Evolutionary conservation across 192 early-diverging fungal species (phyloP).

Genomic region (Entomortierella beljakovae): DNA sequence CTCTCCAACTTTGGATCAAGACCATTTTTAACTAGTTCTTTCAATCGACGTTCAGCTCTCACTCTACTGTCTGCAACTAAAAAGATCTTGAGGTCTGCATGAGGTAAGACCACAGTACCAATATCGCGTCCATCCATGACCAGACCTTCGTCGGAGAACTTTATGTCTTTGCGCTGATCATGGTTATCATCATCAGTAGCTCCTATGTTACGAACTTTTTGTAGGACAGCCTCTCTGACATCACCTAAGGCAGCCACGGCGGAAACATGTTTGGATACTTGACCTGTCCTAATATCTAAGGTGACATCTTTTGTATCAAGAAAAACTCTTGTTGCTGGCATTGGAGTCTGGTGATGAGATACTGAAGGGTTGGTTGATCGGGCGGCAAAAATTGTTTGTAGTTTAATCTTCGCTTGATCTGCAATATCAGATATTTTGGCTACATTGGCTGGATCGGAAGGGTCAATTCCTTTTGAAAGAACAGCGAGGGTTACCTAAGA

Average conservation of each 20-base stretch:
- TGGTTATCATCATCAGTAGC: slow-evolving; percentile 23
- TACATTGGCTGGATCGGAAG: slow-evolving; percentile 39
- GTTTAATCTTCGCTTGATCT: slow-evolving; percentile 3
- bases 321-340: slow-evolving; percentile 39
- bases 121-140: slow-evolving; percentile 92
- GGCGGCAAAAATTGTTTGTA: slow-evolving; percentile 13
- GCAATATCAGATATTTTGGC: slow-evolving; percentile 51
- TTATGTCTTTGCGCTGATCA: background rate
- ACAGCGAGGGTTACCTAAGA: slow-evolving; percentile 57
- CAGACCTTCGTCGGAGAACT: slow-evolving; percentile 56
- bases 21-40: slow-evolving; percentile 58
- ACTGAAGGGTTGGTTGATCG: background rate
- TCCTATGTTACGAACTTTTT: slow-evolving; percentile 68
- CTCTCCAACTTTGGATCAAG: slow-evolving; percentile 17
- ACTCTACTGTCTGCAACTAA: slow-evolving; percentile 73
- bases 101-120: slow-evolving; percentile 78
- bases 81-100: slow-evolving; percentile 84
- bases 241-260: slow-evolving; percentile 68
- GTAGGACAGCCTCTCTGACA: slow-evolving; percentile 65
- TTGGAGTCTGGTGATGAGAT: background rate
- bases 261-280: slow-evolving; percentile 68
- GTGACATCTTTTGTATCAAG: slow-evolving; percentile 76
- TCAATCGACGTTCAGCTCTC: slow-evolving; percentile 75
- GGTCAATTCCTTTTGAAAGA: slow-evolving; percentile 49
- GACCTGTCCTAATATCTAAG: slow-evolving; percentile 65